phyloP scores from a whole-genome alignment of 768 basidiomycete genomes.

The Hortiboletus flavorubellus region DNA sequence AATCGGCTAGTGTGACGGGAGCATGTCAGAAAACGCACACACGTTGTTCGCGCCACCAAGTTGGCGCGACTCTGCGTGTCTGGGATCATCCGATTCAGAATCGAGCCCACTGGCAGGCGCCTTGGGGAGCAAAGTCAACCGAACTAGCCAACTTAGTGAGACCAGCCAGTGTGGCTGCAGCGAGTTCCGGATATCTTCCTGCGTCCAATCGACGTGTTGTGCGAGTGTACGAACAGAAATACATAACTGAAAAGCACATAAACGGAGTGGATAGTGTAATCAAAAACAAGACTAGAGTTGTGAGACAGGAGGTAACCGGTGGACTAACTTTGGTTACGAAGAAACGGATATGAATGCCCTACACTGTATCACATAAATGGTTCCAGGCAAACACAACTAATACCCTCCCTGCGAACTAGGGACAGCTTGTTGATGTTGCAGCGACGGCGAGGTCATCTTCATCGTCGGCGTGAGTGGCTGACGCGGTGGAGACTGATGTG shows the following conservation, averaged over 20 bases:
- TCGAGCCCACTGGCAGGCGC: no score
- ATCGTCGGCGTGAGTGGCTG: slow-evolving; percentile 49
- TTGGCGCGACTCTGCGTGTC: not conserved
- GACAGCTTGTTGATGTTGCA: slow-evolving; percentile 53
- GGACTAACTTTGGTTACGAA: slow-evolving; percentile 5
- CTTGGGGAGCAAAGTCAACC: no score
- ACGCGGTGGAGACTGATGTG: slow-evolving; percentile 48
- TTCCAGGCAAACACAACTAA: slow-evolving; percentile 29
- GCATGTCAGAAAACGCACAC: not conserved
- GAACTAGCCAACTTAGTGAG: no score
- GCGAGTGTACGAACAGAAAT: slow-evolving; percentile 31
- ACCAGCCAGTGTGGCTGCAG: no score
- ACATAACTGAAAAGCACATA: slow-evolving; percentile 39
- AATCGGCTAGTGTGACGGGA: slow-evolving; percentile 24
- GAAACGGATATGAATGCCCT: slow-evolving; percentile 13
- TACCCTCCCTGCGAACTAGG: slow-evolving; percentile 52
- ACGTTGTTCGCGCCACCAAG: not conserved
- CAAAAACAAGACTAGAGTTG: slow-evolving; percentile 29
- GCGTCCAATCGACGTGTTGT: slow-evolving; percentile 18
- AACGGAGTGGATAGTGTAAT: slow-evolving; percentile 35
- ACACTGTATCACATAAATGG: slow-evolving; percentile 11
- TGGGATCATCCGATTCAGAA: no score
- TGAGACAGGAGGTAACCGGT: slow-evolving; percentile 17
- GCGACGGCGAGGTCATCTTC: slow-evolving; percentile 51
- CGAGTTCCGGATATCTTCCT: slow-evolving; percentile 9